Base-by-base conservation (phyloP, 1,284 basidiomycete species). In the Jaminaea rosea region DNA sequence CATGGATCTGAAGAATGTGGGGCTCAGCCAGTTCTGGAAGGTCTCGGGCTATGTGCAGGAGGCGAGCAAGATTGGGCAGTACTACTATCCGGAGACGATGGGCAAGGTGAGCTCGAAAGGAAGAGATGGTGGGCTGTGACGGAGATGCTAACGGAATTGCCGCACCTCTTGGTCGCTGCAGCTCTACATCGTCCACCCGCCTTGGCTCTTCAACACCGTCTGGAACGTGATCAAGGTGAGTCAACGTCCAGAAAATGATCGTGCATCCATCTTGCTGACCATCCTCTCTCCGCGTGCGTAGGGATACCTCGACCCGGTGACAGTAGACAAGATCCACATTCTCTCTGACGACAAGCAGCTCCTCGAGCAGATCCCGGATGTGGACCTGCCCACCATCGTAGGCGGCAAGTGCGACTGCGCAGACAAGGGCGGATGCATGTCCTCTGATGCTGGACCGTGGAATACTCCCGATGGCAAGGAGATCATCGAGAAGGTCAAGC, bases 401-500 rank as follows among this genome's bases (percentile, higher is more conserved):
- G 92, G 93, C 13, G 93, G 93, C 2, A 77, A 63, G 51, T 96
- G 92, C 75, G 73, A 80, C 15, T 96, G 92, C 67, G 64, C 70
- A 0, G 26, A 49, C 8, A 11, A 24, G 23, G 87, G 83, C 4
- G 87, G 90, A 2, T 98, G 93, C 76, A 85, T 83, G 53, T 73
- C 92, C 76, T 87, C 85, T 65, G 88, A 98, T 76, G 86, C 83
- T 0, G 93, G 93, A 6, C 93, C 93, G 8, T 98, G 93, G 93
- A 87, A 89, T 74, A 72, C 69, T 4, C 66, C 68, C 8, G 60
- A 70, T 39, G 77, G 73, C 15, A 50, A 59, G 27, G 53, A 62
- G 52, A 67, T 70, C 44, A 63, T 74, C 44, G 56, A 57, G 24
- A 58, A 62, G 53, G 65, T 67, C 15, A 50, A 64, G 28, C 56